Conservation (phyloP, 176 grass and related monocot genomes). For the Phragmites australis region DNA sequence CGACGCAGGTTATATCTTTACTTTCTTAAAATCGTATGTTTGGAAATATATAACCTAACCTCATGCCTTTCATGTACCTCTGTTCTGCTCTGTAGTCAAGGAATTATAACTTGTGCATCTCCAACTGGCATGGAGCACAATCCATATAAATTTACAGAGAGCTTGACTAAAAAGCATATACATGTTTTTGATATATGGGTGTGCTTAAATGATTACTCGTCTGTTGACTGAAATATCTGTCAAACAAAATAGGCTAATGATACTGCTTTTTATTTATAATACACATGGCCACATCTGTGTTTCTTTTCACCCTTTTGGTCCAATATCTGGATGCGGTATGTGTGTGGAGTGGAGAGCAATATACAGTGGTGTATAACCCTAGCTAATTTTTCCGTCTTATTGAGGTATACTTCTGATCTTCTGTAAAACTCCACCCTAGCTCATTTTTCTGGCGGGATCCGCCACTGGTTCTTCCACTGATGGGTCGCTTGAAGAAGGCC, state of each 20-base stretch:
- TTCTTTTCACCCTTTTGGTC: neutral
- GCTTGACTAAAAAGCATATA: neutral
- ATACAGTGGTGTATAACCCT: neutral
- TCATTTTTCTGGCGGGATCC: too few species aligned
- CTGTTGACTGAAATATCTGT: neutral
- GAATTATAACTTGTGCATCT: neutral
- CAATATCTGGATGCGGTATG: neutral
- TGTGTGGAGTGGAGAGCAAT: neutral
- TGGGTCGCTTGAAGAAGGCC: constrained; percentile 52
- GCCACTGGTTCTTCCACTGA: neutral
- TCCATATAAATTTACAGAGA: neutral
- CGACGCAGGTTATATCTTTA: too few species aligned
- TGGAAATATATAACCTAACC: neutral
- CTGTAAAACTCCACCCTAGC: too few species aligned
- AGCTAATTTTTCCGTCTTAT: too few species aligned
- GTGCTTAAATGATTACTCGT: neutral
- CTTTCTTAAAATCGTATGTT: too few species aligned
- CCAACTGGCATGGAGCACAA: neutral
- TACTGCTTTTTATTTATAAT: neutral
- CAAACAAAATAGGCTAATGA: neutral
- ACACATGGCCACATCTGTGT: too few species aligned
- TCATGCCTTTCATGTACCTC: too few species aligned
- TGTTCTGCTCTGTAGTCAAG: constrained; percentile 3
- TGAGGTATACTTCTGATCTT: too few species aligned
- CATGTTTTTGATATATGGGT: neutral